Base-by-base conservation (phyloP, 176 grass and related monocot species). In the Cymbopogon citratus region DNA sequence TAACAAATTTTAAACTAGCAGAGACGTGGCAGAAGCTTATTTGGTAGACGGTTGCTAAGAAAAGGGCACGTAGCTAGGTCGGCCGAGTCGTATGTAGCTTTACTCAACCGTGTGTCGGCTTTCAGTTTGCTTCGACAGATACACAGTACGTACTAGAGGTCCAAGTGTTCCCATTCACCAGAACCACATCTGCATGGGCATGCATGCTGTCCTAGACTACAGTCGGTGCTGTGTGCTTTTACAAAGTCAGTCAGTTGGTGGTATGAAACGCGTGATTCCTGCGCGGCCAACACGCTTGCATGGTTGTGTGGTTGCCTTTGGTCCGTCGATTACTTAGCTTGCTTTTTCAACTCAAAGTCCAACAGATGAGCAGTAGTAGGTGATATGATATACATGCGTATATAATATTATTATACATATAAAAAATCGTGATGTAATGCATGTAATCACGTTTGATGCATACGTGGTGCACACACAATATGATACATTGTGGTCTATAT, bases 341-440 rank as follows among this genome's bases (percentile, higher is more conserved):
- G n/a, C 40, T 43, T 43, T 78, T 40, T 78, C 76, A 76, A 69
- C 85, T 69, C 71, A 46, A 87, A 87, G 71, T 81, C 85, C 49
- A 69, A 60, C 46, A 49, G 3, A 15, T 46, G 46, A 49, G 14
- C 46, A 16, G 44, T 41, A 43, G 40, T 52, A 51, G 49, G 49
- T 52, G 51, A 3, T 51, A 56, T 54, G 19, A 18, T 51, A 49
- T 19, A 16, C 19, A 56, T 56, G 19, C 52, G 23, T 56, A n/a
- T n/a, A 3, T 3, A 19, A 52, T 49, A 51, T 21, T 7, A 6
- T 7, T 21, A 9, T 54, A 54, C 9, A n/a, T 0, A 54, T n/a
- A 0, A 54, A 23, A 54, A 54, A n/a, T 56, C 21, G 8, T 56
- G 52, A 56, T n/a, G 52, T 56, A 23, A 56, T 56, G 52, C 52